A percentile compares a stretch with the other conserved stretches of the same genome.
These are phyloP conservation scores for Schizophyllum amplum DNA, from an alignment of 1,284 basidiomycete species.

Conservation along the genomic window DNA sequence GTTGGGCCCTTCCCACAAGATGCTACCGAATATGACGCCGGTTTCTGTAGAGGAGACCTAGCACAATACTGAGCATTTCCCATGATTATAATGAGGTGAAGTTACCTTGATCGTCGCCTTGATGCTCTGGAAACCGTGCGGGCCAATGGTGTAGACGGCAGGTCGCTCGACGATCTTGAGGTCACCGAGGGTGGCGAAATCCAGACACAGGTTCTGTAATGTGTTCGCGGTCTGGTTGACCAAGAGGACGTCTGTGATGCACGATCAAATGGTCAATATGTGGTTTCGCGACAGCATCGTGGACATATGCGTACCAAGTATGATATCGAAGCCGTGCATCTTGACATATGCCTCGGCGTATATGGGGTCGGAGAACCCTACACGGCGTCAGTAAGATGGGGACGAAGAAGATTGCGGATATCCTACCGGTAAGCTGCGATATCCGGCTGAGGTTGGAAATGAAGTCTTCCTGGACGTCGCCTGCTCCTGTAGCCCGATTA, in stretches of 20 bases:
- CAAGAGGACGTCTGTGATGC: constrained; percentile 81
- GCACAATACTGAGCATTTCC: neutral
- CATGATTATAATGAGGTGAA: neutral
- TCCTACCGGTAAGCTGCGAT: constrained; percentile 83
- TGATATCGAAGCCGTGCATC: constrained; percentile 97
- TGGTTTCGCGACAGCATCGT: neutral
- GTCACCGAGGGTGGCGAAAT: constrained; percentile 97
- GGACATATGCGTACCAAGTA: constrained; percentile 52
- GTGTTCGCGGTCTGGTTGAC: constrained; percentile 97
- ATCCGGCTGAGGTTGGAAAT: constrained; percentile 94
- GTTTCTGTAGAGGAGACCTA: constrained; percentile 92
- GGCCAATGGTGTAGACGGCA: constrained; percentile 86
- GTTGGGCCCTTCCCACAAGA: constrained; percentile 91
- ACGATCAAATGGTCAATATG: constrained; percentile 3
- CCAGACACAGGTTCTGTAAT: constrained; percentile 92
- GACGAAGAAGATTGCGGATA: neutral
- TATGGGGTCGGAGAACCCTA: constrained; percentile 96
- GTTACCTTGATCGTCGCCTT: constrained; percentile 95
- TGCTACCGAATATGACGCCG: constrained; percentile 97
- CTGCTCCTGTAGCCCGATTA: constrained; percentile 82
- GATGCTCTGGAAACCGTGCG: constrained; percentile 97
- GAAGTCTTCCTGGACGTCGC: constrained; percentile 88
- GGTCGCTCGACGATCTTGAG: constrained; percentile 97
- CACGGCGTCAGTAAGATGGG: neutral
- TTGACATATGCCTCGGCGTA: constrained; percentile 99